phyloP scores from a whole-genome alignment of 768 basidiomycete genomes.

The Hypsizygus marmoreus region DNA sequence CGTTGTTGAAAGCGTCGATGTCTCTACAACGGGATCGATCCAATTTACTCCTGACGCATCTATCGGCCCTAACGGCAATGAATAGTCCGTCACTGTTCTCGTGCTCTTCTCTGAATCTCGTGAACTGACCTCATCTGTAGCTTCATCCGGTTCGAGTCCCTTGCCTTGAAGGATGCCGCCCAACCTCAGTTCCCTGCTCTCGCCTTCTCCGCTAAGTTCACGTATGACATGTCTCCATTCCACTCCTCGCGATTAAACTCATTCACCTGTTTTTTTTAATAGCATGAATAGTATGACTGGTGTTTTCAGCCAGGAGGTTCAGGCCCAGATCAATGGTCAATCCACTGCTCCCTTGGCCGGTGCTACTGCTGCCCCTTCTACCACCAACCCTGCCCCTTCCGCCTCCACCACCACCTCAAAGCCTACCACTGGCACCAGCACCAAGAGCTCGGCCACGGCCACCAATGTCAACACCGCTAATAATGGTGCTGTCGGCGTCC shows the following conservation, averaged over 20 bases:
- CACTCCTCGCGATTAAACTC: neutral
- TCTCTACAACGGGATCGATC: conserved; percentile 46
- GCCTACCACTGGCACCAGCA: conserved; percentile 16
- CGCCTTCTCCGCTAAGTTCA: conserved; percentile 80
- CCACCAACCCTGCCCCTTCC: conserved; percentile 22
- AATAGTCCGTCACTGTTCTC: conserved; percentile 51
- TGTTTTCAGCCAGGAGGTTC: conserved; percentile 55
- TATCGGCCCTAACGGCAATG: conserved; percentile 54
- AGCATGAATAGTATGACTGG: conserved; percentile 77
- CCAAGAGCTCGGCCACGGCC: conserved; percentile 16
- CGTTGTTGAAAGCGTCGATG: conserved; percentile 50
- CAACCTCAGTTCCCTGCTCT: conserved; percentile 57
- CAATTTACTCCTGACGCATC: conserved; percentile 50
- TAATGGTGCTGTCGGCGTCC: conserved; percentile 24
- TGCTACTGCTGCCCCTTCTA: conserved; percentile 28
- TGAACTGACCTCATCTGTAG: conserved; percentile 32
- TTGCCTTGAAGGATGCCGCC: conserved; percentile 49
- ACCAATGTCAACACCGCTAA: conserved; percentile 19
- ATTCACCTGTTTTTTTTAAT: conserved; percentile 4
- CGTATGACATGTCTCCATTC: conserved; percentile 42
- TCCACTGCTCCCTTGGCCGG: conserved; percentile 58
- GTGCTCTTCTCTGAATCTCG: neutral
- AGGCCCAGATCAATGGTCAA: conserved; percentile 62
- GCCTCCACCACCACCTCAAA: conserved; percentile 20
- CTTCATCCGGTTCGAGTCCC: conserved; percentile 79